These are phyloP conservation scores for Sutorius australiensis DNA, from an alignment of 768 basidiomycete genomes.

Conservation along the genomic window DNA sequence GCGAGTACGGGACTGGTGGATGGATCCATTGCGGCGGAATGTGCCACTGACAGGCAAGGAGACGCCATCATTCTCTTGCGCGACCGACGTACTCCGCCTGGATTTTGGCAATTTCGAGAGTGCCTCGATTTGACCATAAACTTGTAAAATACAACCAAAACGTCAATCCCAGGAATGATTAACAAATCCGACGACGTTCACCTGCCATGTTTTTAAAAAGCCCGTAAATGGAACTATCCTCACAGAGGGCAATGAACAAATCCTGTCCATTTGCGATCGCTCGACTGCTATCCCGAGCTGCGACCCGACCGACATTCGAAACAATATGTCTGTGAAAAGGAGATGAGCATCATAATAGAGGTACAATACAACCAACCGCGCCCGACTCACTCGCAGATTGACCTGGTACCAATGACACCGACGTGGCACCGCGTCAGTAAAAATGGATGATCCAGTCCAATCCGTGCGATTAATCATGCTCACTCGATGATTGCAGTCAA, in stretches of 20 bases:
- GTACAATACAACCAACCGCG: not conserved
- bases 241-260: conserved; percentile 83
- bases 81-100: conserved; percentile 67
- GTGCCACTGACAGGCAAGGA: conserved; percentile 35
- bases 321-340: conserved; percentile 64
- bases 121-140: conserved; percentile 74
- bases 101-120: conserved; percentile 55
- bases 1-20: conserved; percentile 27
- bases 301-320: conserved; percentile 79
- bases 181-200: conserved; percentile 34
- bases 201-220: conserved; percentile 87
- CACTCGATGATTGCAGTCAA: conserved; percentile 92
- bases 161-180: conserved; percentile 15
- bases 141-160: conserved; percentile 35
- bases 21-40: conserved; percentile 22
- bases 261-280: conserved; percentile 74
- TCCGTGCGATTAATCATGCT: conserved; percentile 35
- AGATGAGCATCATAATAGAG: conserved; percentile 2
- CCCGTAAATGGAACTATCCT: conserved; percentile 83
- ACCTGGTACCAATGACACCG: conserved; percentile 41
- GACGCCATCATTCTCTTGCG: conserved; percentile 50
- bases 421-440: conserved; percentile 25
- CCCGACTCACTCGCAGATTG: conserved; percentile 78
- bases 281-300: conserved; percentile 80
- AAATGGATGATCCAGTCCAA: conserved; percentile 14